Evolutionary conservation across 306 rosid genomes (phyloP).

Genomic region (Vigna hirtella): DNA sequence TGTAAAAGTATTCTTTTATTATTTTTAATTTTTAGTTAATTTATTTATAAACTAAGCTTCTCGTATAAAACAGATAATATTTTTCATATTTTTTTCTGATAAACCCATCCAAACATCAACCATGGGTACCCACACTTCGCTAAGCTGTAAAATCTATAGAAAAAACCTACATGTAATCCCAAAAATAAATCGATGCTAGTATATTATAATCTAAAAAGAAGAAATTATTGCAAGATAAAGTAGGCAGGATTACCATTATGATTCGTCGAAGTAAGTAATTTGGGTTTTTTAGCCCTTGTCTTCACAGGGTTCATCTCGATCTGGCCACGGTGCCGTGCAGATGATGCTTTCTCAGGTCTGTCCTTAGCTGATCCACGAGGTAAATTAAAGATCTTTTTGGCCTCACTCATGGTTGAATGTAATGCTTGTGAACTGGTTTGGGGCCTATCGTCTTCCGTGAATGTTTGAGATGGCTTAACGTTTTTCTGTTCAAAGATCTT

Average conservation of each 20-base stretch:
- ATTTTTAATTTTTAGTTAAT: too few species aligned
- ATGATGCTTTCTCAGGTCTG: slow-evolving; percentile 27
- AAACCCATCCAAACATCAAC: too few species aligned
- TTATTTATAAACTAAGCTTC: too few species aligned
- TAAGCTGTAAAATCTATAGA: too few species aligned
- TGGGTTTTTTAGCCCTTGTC: slow-evolving; percentile 38
- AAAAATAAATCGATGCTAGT: too few species aligned
- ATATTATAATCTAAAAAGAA: too few species aligned
- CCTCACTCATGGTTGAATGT: slow-evolving; percentile 23
- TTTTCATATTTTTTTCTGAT: too few species aligned
- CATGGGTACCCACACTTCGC: too few species aligned
- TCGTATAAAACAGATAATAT: too few species aligned
- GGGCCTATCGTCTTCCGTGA: slow-evolving; percentile 18
- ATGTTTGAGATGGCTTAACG: slow-evolving; percentile 36
- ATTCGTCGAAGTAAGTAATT: slow-evolving; percentile 9
- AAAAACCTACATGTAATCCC: too few species aligned
- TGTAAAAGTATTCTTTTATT: too few species aligned
- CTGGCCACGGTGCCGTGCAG: slow-evolving; percentile 16
- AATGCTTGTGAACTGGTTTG: slow-evolving; percentile 27
- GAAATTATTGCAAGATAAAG: background rate
- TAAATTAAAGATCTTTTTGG: slow-evolving; percentile 25
- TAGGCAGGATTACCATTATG: slow-evolving; percentile 44
- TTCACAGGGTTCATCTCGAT: slow-evolving; percentile 22
- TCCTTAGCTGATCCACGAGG: slow-evolving; percentile 2
- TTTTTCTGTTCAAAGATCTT: background rate